A percentile compares a stretch with the other conserved stretches of the same genome.
Evolutionary conservation across 495 filamentous ascomycete genomes (phyloP).

Genomic region (Parmelia sp.): DNA sequence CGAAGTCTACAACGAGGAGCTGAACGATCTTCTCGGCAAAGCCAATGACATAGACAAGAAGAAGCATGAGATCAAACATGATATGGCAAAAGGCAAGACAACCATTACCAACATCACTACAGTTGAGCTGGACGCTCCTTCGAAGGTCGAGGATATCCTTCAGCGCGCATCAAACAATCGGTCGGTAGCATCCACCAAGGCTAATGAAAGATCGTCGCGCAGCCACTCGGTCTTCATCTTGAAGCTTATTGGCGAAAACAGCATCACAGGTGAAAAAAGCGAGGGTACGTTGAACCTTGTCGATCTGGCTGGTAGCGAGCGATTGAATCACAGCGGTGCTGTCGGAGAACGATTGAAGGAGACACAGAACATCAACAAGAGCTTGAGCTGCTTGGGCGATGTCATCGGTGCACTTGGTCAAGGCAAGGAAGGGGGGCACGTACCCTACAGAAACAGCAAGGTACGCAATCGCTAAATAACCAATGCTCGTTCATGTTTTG

Average conservation of each 20-base stretch:
- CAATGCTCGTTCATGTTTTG: neutral
- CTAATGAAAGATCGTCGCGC: constrained; percentile 88
- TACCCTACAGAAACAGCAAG: constrained; percentile 95
- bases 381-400: constrained; percentile 84
- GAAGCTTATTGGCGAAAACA: constrained; percentile 74
- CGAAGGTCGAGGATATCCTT: constrained; percentile 73
- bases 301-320: constrained; percentile 88
- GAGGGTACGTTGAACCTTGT: constrained; percentile 96
- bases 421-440: constrained; percentile 76
- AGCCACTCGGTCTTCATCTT: constrained; percentile 97
- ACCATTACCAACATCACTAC: constrained; percentile 76
- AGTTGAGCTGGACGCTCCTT: constrained; percentile 67
- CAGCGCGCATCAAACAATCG: constrained; percentile 73
- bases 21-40: constrained; percentile 84
- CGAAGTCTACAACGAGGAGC: constrained; percentile 98
- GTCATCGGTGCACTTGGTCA: constrained; percentile 87
- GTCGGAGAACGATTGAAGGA: constrained; percentile 84
- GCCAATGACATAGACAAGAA: constrained; percentile 72
- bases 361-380: constrained; percentile 96
- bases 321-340: constrained; percentile 74
- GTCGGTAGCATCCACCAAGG: constrained; percentile 89
- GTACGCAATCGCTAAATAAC: constrained; percentile 37
- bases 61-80: constrained; percentile 89
- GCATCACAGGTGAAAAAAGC: constrained; percentile 71
- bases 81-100: constrained; percentile 72